A percentile compares a stretch with the other conserved stretches of the same genome.
These are phyloP conservation scores for Mycena maculata DNA, from an alignment of 768 basidiomycete species.

Conservation along the genomic window DNA sequence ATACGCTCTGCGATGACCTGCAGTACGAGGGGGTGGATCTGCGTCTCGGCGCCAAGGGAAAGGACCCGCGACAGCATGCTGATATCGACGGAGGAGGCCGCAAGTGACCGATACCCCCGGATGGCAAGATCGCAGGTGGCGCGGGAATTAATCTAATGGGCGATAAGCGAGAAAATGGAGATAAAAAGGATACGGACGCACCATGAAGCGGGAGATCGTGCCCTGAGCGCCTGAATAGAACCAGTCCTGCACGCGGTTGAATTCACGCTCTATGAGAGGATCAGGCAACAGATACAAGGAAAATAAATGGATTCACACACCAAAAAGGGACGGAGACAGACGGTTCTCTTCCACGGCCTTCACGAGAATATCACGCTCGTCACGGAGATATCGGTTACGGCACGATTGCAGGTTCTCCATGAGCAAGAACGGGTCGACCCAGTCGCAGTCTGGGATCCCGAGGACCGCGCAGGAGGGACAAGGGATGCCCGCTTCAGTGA, in stretches of 20 bases:
- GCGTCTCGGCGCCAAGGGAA: not conserved
- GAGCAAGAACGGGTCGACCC: not conserved
- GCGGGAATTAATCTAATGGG: not conserved
- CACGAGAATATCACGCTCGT: not conserved
- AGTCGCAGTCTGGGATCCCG: constrained; percentile 6
- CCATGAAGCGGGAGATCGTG: constrained; percentile 1
- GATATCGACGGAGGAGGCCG: not conserved
- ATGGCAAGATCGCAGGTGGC: constrained; percentile 1
- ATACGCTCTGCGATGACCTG: not conserved
- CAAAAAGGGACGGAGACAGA: not conserved
- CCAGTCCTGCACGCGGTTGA: not conserved
- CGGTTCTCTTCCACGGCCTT: not conserved
- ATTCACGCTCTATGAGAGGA: not conserved
- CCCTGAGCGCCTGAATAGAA: constrained; percentile 14
- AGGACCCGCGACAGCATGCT: not conserved
- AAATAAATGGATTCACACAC: not conserved
- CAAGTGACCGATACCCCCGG: not conserved
- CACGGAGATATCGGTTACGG: not conserved
- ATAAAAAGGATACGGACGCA: not conserved
- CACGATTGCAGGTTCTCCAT: not conserved
- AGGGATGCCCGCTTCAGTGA: constrained; percentile 1
- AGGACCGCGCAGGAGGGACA: constrained; percentile 11
- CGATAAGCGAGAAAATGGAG: not conserved
- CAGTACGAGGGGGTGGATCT: not conserved
- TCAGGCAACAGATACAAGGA: not conserved